Conservation (phyloP, 192 early-diverging fungal species). For the Rhizophagus sp. region DNA sequence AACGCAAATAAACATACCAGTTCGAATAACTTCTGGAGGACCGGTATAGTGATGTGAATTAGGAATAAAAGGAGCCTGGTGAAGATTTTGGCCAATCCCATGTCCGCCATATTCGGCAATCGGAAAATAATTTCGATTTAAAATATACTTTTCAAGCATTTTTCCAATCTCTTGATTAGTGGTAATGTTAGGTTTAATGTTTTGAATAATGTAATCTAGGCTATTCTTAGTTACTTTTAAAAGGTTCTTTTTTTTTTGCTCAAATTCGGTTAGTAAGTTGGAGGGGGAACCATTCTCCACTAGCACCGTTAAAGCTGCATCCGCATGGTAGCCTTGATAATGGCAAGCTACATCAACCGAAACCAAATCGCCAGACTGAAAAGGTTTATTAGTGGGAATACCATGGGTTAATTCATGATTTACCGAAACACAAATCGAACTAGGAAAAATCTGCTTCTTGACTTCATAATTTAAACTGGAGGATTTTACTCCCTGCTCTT, state of each 20-base stretch:
- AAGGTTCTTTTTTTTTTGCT: slow-evolving; percentile 11
- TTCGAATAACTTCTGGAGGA: too few relatives aligned
- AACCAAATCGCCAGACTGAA: slow-evolving; percentile 26
- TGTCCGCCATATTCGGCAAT: slow-evolving; percentile 26
- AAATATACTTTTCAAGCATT: slow-evolving; percentile 17
- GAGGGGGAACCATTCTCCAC: neutral
- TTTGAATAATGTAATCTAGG: slow-evolving; percentile 24
- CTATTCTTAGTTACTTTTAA: slow-evolving; percentile 20
- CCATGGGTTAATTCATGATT: slow-evolving; percentile 22
- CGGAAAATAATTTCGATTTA: neutral
- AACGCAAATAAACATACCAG: slow-evolving; percentile 28
- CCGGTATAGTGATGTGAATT: slow-evolving; percentile 9
- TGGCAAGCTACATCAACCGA: slow-evolving; percentile 9
- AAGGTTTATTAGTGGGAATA: neutral
- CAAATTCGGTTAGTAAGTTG: too few relatives aligned
- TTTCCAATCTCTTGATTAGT: slow-evolving; percentile 17
- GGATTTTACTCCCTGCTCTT: too few relatives aligned
- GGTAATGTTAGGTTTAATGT: slow-evolving; percentile 9
- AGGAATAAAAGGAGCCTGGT: slow-evolving; percentile 12
- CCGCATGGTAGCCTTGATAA: slow-evolving; percentile 23
- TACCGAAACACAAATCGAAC: slow-evolving; percentile 18
- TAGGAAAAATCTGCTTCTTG: too few relatives aligned
- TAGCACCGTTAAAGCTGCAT: slow-evolving; percentile 7
- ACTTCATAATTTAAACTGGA: too few relatives aligned
- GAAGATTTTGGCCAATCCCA: slow-evolving; percentile 9